These are phyloP conservation scores for Phaeotremella skinneri DNA, from an alignment of 768 basidiomycete species.

Conservation along the genomic window DNA sequence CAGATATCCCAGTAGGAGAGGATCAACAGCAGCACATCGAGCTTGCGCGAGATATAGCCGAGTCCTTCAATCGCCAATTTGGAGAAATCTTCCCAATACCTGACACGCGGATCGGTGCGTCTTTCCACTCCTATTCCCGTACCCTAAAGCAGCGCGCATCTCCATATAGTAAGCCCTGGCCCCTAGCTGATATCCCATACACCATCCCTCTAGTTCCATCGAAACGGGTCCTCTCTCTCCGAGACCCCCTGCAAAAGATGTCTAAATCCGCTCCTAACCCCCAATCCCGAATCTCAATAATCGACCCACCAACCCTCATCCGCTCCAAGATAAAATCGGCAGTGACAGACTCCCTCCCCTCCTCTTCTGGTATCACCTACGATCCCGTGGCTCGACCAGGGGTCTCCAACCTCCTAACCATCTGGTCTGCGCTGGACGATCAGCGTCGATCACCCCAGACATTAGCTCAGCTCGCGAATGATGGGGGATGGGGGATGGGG, in stretches of 20 bases:
- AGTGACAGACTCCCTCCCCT: conserved; percentile 73
- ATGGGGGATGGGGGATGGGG: conserved; percentile 59
- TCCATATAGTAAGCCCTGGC: too few species aligned
- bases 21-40: conserved; percentile 95
- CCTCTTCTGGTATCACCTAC: conserved; percentile 63
- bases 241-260: conserved; percentile 85
- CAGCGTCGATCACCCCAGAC: conserved; percentile 45
- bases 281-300: conserved; percentile 79
- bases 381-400: conserved; percentile 80
- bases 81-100: conserved; percentile 69
- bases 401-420: conserved; percentile 73
- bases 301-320: conserved; percentile 66
- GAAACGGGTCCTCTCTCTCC: conserved; percentile 78
- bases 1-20: conserved; percentile 93
- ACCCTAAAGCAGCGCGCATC: too few species aligned
- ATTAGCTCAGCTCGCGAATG: conserved; percentile 47
- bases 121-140: too few species aligned
- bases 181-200: not conserved
- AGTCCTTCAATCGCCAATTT: conserved; percentile 74
- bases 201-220: conserved; percentile 61
- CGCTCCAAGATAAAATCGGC: conserved; percentile 70
- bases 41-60: conserved; percentile 76
- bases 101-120: conserved; percentile 69
- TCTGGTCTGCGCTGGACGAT: conserved; percentile 63
- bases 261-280: conserved; percentile 83